Evolutionary conservation across 2,329 filamentous ascomycete genomes (phyloP), one percentile per base, ranked within the genome.

Genomic region (Paraphoma chrysanthemicola): DNA sequence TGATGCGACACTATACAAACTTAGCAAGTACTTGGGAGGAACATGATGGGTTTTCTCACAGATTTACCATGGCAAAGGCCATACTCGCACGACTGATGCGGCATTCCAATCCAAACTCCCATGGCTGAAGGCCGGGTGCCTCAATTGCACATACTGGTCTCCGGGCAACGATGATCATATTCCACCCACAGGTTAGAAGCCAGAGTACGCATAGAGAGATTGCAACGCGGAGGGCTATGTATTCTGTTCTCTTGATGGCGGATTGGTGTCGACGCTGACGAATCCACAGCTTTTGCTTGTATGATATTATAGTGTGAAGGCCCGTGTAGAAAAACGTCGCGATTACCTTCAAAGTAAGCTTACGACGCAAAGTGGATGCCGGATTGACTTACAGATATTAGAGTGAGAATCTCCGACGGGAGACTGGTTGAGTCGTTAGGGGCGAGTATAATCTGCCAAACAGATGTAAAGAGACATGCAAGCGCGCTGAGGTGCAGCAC

Each of bases 151-250:
- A 78, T 6, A 68, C 33, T 6, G 76, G 76, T 51, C 70, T 68
- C n/a, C 76, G 64, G 12, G 74, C 74, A 3, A 76, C 72, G 11
- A 73, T 60, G 41, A 79, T 77, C 58, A 78, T 68, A 58, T 77
- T 74, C 76, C 77, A 78, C 6, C 76, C 76, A 2, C 65, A 65
- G 3, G 75, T 75, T 56, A 77, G 50, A 14, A 78, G 55, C 76
- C 77, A 79, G 6, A 77, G 54, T 12, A 72, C 62, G 51, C 71
- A 76, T 29, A 77, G 44, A 14, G 67, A 64, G 18, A 70, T 66
- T 9, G 67, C 69, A 33, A 75, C 45, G 6, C 75, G 73, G 10
- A 73, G 66, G 28, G 72, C 72, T 30, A 76, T 43, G 49, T 77
- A 75, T 6, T 65, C 68, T 1, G 70, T 70, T 43, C 70, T 72